Evolutionary conservation across 192 early-diverging fungal genomes (phyloP).

Genomic region (Spizellomyces punctatus): DNA sequence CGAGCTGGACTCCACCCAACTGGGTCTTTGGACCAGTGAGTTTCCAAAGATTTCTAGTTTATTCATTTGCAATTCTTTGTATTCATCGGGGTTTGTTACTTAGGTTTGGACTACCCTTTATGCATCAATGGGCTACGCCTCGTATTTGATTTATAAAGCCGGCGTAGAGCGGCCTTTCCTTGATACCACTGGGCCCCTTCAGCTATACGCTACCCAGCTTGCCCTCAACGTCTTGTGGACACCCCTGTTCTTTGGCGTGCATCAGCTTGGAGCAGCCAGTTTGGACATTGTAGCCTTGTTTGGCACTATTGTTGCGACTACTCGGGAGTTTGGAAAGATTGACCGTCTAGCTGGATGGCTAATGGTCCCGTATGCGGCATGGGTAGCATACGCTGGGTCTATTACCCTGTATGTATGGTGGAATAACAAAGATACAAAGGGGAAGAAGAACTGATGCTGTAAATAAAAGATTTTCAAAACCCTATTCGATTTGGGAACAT

Average conservation of each 20-base stretch:
- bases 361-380: constrained; percentile 27
- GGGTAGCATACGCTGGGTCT: constrained; percentile 23
- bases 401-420: constrained; percentile 18
- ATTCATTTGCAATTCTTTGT: not conserved
- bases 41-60: not conserved
- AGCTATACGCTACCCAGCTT: constrained; percentile 28
- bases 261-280: constrained; percentile 11
- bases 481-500: too few species aligned
- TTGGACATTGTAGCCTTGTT: constrained; percentile 20
- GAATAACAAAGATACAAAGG: constrained; percentile 14
- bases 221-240: constrained; percentile 33
- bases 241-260: constrained; percentile 27
- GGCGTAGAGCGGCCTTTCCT: not conserved
- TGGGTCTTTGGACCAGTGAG: constrained; percentile 21
- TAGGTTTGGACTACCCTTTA: constrained; percentile 33
- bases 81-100: not conserved
- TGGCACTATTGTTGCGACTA: constrained; percentile 14
- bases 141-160: constrained; percentile 9
- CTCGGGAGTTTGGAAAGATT: constrained; percentile 16
- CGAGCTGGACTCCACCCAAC: constrained; percentile 33
- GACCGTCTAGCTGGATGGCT: constrained; percentile 30
- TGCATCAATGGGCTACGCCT: constrained; percentile 27
- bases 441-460: not conserved
- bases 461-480: too few species aligned
- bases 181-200: constrained; percentile 7